Conservation (phyloP, 129 eudicot species). For the Dittrichia graveolens region DNA sequence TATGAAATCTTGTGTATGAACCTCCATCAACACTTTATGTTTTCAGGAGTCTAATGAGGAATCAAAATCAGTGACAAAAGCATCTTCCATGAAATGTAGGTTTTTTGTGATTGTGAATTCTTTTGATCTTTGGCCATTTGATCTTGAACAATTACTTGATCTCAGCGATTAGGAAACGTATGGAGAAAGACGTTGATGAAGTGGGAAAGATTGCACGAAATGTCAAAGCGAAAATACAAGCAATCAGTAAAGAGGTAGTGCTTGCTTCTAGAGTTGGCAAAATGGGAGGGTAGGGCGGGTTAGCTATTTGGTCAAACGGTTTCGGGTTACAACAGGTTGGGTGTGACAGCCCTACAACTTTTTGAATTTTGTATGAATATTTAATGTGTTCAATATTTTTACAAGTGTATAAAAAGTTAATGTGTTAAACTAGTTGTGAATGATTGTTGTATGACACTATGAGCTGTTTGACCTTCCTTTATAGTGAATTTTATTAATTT, state of each 20-base stretch:
- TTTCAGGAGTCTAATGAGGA: slow-evolving; percentile 91
- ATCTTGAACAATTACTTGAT: slow-evolving; percentile 3
- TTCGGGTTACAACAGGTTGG: neutral
- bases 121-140: slow-evolving; percentile 4
- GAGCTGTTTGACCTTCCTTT: neutral
- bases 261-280: neutral
- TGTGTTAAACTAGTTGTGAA: neutral
- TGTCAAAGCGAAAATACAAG: slow-evolving; percentile 76
- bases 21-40: neutral
- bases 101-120: neutral
- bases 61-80: slow-evolving; percentile 89
- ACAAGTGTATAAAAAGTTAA: neutral
- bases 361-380: neutral
- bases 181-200: slow-evolving; percentile 96
- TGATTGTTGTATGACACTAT: neutral
- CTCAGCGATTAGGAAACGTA: slow-evolving; percentile 89
- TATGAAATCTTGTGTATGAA: slow-evolving; percentile 1
- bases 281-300: neutral
- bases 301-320: neutral
- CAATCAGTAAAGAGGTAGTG: slow-evolving; percentile 70
- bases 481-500: neutral
- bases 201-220: slow-evolving; percentile 89
- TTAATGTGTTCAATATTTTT: neutral
- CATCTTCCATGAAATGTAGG: slow-evolving; percentile 93
- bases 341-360: neutral